Conservation (phyloP, 257 asterid species). For the Asclepias syriaca region DNA sequence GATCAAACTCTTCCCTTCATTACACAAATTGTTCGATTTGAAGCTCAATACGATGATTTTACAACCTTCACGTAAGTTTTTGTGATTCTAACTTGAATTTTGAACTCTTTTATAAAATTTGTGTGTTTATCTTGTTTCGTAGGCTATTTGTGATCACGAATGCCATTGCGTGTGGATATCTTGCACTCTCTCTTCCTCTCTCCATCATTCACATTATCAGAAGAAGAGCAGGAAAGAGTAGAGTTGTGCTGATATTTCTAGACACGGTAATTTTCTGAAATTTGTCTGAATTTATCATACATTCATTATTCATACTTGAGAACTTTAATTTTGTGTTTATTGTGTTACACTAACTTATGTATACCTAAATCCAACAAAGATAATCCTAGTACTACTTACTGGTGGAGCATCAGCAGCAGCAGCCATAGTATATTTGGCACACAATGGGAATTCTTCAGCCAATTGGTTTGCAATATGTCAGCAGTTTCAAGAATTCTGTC, state of each 20-base stretch:
- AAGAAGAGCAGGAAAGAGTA: conserved; percentile 51
- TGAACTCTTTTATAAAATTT: no score
- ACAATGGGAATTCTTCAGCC: conserved; percentile 66
- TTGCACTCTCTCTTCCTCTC: conserved; percentile 53
- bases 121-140: neutral
- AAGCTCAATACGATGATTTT: conserved; percentile 63
- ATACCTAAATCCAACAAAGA: conserved; percentile 23
- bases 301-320: neutral
- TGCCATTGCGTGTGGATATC: conserved; percentile 55
- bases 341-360: neutral
- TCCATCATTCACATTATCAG: conserved; percentile 56
- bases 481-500: conserved; percentile 57
- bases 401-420: conserved; percentile 79
- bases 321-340: neutral
- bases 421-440: conserved; percentile 73
- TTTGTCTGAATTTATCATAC: no score
- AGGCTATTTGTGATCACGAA: conserved; percentile 66
- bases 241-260: conserved; percentile 44
- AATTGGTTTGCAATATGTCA: conserved; percentile 73
- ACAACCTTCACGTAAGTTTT: conserved; percentile 46
- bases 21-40: conserved; percentile 49
- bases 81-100: no score
- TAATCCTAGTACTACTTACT: conserved; percentile 45
- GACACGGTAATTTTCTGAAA: conserved; percentile 43
- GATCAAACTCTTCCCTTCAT: conserved; percentile 60